These are phyloP conservation scores for Saccharomycopsis fodiens DNA, from an alignment of 805 yeast species.

Conservation along the genomic window DNA sequence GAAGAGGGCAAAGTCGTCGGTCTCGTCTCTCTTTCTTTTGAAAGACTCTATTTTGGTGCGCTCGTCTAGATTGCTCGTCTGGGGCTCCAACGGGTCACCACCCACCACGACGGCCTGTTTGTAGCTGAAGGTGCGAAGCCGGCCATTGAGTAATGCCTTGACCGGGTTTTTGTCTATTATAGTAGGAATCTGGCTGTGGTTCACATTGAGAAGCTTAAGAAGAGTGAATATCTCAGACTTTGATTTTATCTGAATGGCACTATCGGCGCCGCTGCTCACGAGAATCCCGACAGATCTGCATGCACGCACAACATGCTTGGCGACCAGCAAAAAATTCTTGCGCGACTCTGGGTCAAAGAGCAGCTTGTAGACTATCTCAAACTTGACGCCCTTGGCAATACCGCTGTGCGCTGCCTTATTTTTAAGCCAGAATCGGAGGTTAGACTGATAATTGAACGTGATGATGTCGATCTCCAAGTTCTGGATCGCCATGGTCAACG, in stretches of 20 bases:
- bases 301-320: slow-evolving; percentile 69
- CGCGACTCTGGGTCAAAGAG: slow-evolving; percentile 34
- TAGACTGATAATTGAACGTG: slow-evolving; percentile 56
- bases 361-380: slow-evolving; percentile 49
- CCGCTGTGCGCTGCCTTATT: slow-evolving; percentile 85
- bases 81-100: slow-evolving; percentile 21
- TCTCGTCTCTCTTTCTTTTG: slow-evolving; percentile 7
- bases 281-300: slow-evolving; percentile 75
- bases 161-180: slow-evolving; percentile 55
- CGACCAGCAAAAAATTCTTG: slow-evolving; percentile 61
- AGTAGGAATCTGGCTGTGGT: slow-evolving; percentile 49
- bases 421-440: slow-evolving; percentile 69
- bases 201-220: slow-evolving; percentile 62
- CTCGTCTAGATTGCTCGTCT: not conserved
- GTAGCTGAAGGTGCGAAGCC: slow-evolving; percentile 63
- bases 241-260: slow-evolving; percentile 53
- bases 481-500: slow-evolving; percentile 65
- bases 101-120: slow-evolving; percentile 68
- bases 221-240: slow-evolving; percentile 63
- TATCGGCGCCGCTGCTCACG: slow-evolving; percentile 65
- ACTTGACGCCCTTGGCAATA: slow-evolving; percentile 68
- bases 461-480: slow-evolving; percentile 76
- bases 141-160: slow-evolving; percentile 62
- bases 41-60: not conserved
- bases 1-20: not conserved